Conservation (phyloP, 2,329 filamentous ascomycete species). For the Lachnellula willkommii region DNA sequence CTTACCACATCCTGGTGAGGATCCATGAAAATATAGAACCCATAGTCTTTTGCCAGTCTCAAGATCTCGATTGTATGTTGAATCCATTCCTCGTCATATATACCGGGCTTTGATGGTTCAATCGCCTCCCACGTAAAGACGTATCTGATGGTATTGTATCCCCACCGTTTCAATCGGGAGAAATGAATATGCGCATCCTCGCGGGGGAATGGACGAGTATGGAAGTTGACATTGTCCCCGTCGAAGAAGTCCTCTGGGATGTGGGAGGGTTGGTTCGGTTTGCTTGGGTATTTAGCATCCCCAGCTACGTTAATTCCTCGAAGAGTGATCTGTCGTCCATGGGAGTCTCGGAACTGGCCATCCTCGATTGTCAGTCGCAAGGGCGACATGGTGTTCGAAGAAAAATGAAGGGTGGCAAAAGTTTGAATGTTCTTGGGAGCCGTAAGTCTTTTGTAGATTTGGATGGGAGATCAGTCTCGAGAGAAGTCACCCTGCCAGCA, state of each 20-base stretch:
- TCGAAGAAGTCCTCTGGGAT: constrained; percentile 78
- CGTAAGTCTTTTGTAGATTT: neutral
- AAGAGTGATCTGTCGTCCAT: constrained; percentile 80
- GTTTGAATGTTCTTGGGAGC: too few species aligned
- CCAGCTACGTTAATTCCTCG: constrained; percentile 91
- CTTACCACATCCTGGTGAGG: constrained; percentile 93
- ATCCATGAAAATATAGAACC: constrained; percentile 97
- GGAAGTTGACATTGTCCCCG: constrained; percentile 85
- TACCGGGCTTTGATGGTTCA: constrained; percentile 82
- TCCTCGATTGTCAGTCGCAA: constrained; percentile 81
- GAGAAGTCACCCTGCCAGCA: neutral
- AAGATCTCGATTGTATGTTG: constrained; percentile 82
- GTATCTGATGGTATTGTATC: constrained; percentile 95
- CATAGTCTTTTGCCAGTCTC: constrained; percentile 78
- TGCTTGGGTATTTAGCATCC: constrained; percentile 83
- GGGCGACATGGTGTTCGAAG: constrained; percentile 53
- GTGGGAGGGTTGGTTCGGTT: constrained; percentile 77
- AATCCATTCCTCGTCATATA: constrained; percentile 92
- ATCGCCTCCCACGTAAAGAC: constrained; percentile 99
- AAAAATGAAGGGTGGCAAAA: neutral
- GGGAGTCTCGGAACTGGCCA: constrained; percentile 71
- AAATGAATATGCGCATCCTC: constrained; percentile 85
- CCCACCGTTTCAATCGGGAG: constrained; percentile 75
- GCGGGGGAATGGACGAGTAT: constrained; percentile 74
- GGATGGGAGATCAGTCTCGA: neutral